Conservation (phyloP, 2,329 filamentous ascomycete genomes). For the Cordyceps fumosorosea region DNA sequence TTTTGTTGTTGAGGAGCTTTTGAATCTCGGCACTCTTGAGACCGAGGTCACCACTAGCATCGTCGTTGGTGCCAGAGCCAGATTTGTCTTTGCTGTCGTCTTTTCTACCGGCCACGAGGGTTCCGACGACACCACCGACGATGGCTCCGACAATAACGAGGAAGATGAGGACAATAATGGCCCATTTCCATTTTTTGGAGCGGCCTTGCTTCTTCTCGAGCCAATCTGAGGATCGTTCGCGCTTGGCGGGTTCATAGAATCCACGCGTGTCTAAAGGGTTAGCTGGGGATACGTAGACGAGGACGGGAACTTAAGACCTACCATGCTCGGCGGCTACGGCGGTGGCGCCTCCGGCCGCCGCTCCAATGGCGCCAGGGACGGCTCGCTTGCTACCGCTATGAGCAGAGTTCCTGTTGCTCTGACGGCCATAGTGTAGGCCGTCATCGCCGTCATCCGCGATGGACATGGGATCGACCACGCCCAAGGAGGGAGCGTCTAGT, state of each 20-base stretch:
- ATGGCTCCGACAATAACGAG: conserved; percentile 64
- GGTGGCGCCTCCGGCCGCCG: conserved; percentile 39
- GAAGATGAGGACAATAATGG: conserved; percentile 57
- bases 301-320: background rate
- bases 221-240: conserved; percentile 64
- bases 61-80: conserved; percentile 12
- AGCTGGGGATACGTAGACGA: background rate
- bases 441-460: conserved; percentile 88
- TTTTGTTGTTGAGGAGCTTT: conserved; percentile 67
- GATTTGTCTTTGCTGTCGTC: background rate
- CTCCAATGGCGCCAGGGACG: conserved; percentile 23
- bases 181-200: conserved; percentile 63
- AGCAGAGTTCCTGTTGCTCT: conserved; percentile 47
- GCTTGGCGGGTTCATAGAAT: conserved; percentile 27
- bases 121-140: conserved; percentile 67
- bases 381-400: conserved; percentile 48
- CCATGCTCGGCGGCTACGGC: conserved; percentile 30
- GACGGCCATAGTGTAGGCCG: conserved; percentile 54
- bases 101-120: conserved; percentile 55
- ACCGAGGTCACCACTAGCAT: conserved; percentile 50
- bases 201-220: conserved; percentile 50
- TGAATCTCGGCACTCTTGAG: conserved; percentile 75
- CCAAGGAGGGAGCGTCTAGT: conserved; percentile 43
- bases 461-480: conserved; percentile 66
- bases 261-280: conserved; percentile 19